Evolutionary conservation across 164 flowering plant species (phyloP), one percentile per base, ranked within the genome.

Genomic region (Annona cherimola): DNA sequence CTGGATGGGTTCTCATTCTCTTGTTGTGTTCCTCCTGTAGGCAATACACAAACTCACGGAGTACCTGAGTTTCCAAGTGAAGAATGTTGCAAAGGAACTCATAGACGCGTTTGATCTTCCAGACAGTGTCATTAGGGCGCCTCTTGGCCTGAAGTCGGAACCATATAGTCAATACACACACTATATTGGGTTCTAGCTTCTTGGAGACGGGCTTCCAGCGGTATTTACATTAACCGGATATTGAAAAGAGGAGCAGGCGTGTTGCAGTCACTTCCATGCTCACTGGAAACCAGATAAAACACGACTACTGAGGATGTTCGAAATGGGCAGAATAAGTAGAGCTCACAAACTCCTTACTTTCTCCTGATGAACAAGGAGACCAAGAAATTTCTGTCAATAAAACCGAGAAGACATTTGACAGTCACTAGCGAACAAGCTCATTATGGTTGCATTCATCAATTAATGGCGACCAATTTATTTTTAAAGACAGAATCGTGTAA

Each of bases 41-140:
- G 98, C 99, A 67, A 92, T 90, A 63, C 94, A 92, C 85, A 95
- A 95, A 80, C 88, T 92, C 67, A 71, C 91, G n/a, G 96, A 92
- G 59, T 92, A 92, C 78, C 79, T 95, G 75, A 76, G 98, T 81
- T 95, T 88, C 79, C 98, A 92, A 81, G 96, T 95, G 83, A 85
- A 81, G 75, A 89, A 81, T 69, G 77, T 90, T 45, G 90, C 97
- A 1, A 67, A 76, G 73, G 99, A 92, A 81, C 90, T 92, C 43
- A 84, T 95, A 4, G 95, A 91, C 67, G 94, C 91, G 40, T 90
- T 95, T 75, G 94, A 92, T 81, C 85, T 92, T 73, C 98, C 96
- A 3, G 93, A 92, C 76, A 67, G 87, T 57, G 96, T 92, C 18
- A 87, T 84, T 5, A 76, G 96, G 57, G 98, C 98, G 3, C 99